These are phyloP conservation scores for Mallotus nudiflorus DNA, from an alignment of 345 rosid genomes.

Conservation along the genomic window DNA sequence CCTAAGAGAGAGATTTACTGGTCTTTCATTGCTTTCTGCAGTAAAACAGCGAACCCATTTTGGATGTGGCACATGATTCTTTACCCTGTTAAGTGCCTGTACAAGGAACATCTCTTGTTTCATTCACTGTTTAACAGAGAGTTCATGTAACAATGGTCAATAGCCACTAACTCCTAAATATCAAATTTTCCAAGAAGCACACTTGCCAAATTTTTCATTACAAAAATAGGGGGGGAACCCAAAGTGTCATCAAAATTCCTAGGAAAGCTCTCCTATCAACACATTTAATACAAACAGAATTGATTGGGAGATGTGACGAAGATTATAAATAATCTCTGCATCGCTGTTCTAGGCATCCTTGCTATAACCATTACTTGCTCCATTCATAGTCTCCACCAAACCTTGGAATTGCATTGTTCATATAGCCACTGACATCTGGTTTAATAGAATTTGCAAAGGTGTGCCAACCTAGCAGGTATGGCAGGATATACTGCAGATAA, in stretches of 20 bases:
- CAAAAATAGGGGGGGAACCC: background rate
- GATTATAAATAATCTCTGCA: background rate
- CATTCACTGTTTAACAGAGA: background rate
- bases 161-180: background rate
- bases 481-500: conserved; percentile 65
- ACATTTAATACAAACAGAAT: background rate
- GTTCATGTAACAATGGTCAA: background rate
- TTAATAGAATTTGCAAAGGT: conserved; percentile 59
- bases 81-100: no score
- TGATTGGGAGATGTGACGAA: no score
- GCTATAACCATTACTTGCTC: conserved; percentile 45
- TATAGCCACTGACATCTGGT: conserved; percentile 46
- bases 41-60: no score
- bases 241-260: conserved; percentile 7
- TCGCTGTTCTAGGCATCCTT: background rate
- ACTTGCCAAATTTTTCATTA: background rate
- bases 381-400: conserved; percentile 80
- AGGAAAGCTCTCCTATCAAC: background rate
- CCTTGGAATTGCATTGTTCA: conserved; percentile 52
- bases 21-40: no score
- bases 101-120: background rate
- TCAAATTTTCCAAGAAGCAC: background rate
- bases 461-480: conserved; percentile 82
- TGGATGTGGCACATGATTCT: no score
- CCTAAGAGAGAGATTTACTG: no score